These are phyloP conservation scores for Lanzia echinophila DNA, from an alignment of 2,329 filamentous ascomycete species.

Conservation along the genomic window DNA sequence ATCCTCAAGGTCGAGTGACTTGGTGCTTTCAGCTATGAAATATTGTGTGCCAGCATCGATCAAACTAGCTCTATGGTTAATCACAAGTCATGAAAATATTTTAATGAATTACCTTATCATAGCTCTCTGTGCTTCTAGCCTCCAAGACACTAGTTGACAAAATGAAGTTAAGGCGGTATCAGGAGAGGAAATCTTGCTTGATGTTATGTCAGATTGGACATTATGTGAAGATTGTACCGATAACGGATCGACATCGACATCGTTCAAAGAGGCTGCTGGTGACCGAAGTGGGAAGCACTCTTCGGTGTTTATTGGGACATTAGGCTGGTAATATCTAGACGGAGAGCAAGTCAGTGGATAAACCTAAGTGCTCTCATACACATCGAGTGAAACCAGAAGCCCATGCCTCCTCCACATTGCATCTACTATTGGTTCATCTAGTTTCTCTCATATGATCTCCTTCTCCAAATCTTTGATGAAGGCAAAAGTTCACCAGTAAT, in stretches of 20 bases:
- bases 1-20: slow-evolving; percentile 33
- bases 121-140: slow-evolving; percentile 40
- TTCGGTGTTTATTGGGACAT: slow-evolving; percentile 6
- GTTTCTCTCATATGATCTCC: not conserved
- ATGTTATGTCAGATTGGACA: slow-evolving; percentile 23
- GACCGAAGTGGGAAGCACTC: not conserved
- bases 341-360: slow-evolving; percentile 7
- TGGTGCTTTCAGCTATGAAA: slow-evolving; percentile 46
- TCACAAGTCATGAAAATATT: not conserved
- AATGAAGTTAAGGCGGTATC: slow-evolving; percentile 41
- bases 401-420: too few relatives aligned
- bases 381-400: too few relatives aligned
- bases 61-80: slow-evolving; percentile 29
- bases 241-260: slow-evolving; percentile 1
- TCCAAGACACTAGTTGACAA: slow-evolving; percentile 44
- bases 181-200: slow-evolving; percentile 30
- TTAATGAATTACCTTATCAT: slow-evolving; percentile 36
- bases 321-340: slow-evolving; percentile 28
- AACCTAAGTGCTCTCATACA: not conserved
- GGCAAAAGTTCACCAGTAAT: not conserved
- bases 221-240: slow-evolving; percentile 8
- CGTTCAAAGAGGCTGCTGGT: not conserved
- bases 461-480: not conserved
- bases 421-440: too few relatives aligned
- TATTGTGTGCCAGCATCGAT: slow-evolving; percentile 42